Base-by-base conservation (phyloP, 2,329 filamentous ascomycete genomes). In the Colletotrichum liaoningense region DNA sequence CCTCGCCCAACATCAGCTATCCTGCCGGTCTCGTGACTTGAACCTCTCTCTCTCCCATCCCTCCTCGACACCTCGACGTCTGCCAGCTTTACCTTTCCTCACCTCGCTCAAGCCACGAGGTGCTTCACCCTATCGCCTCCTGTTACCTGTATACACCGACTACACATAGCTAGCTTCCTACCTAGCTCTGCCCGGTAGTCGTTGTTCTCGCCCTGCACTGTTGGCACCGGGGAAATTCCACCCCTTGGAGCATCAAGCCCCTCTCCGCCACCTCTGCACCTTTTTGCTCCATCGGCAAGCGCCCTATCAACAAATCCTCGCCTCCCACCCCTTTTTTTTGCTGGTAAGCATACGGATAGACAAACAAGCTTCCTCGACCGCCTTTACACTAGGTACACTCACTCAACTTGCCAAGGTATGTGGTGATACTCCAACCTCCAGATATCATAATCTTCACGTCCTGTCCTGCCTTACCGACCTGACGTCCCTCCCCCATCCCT, bases 21-120 rank as follows among this genome's bases (percentile, higher is more conserved):
- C 58, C 42, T 24, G 24, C 54, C 65, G 65, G 69, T 72, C 69
- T 72, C 69, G 69, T 72, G 69, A 72, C 69, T 57, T 69, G 42
- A 30, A 55, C 59, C 52, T 69, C 63, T 38, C 59, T 58, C 59
- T 58, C 33, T 35, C 33, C 30, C 30, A 2, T 33, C 30, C 30
- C 14, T 30, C n/a, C 57, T 60, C 57, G n/a, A 60, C 33, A 60
- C 22, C 19, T 60, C 35, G 38, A 24, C 57, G 22, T 30, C 14
- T 33, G 8, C 26, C 49, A 49, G 42, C 26, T 64, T 22, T 24
- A 16, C 22, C 12, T 49, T 42, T 30, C 38, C 19, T 67, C 24
- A 57, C 33, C 42, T 54, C 22, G 46, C 49, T 56, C 57, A 30
- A 62, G 42, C 42, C 42, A 63, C 42, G n/a, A 68, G 57, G 69